A percentile compares a stretch with the other conserved stretches of the same genome.
Evolutionary conservation across 139 green algal genomes (phyloP).

Genomic region (Deuterostichococcus epilithicus): DNA sequence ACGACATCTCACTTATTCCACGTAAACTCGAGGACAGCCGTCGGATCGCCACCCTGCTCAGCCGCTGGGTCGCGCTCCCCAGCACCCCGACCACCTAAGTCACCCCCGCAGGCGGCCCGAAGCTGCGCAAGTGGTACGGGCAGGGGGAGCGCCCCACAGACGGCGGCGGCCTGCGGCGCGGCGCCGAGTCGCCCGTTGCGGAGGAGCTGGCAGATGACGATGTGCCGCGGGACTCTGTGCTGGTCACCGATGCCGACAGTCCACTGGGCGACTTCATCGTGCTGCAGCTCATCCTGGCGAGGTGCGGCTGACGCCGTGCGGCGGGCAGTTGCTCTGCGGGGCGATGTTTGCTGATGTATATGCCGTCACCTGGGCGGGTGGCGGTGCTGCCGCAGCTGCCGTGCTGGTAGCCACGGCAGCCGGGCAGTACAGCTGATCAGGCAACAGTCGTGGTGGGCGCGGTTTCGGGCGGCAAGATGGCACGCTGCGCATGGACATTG

Average conservation of each 20-base stretch:
- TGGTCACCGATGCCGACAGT: constrained; percentile 59
- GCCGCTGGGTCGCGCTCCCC: background rate
- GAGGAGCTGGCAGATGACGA: background rate
- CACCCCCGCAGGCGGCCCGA: constrained; percentile 26
- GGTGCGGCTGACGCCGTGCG: too few species aligned
- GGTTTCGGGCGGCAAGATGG: too few species aligned
- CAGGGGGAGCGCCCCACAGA: constrained; percentile 20
- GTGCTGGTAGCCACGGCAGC: too few species aligned
- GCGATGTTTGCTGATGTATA: too few species aligned
- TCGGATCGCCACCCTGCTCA: background rate
- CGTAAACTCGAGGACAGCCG: background rate
- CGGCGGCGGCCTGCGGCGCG: constrained; percentile 13
- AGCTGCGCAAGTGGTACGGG: constrained; percentile 50
- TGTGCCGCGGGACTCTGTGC: constrained; percentile 21
- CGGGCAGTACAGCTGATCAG: too few species aligned
- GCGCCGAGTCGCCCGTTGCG: background rate
- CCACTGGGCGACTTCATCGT: constrained; percentile 53
- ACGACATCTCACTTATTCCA: background rate
- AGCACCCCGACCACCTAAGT: too few species aligned
- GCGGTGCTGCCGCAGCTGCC: too few species aligned
- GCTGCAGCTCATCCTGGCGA: constrained; percentile 66
- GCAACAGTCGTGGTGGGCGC: too few species aligned
- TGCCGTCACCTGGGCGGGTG: too few species aligned
- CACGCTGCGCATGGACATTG: background rate
- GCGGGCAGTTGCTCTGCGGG: too few species aligned